These are phyloP conservation scores for Adiantum capillusveneris DNA, from an alignment of 75 land plant genomes.

Conservation along the genomic window DNA sequence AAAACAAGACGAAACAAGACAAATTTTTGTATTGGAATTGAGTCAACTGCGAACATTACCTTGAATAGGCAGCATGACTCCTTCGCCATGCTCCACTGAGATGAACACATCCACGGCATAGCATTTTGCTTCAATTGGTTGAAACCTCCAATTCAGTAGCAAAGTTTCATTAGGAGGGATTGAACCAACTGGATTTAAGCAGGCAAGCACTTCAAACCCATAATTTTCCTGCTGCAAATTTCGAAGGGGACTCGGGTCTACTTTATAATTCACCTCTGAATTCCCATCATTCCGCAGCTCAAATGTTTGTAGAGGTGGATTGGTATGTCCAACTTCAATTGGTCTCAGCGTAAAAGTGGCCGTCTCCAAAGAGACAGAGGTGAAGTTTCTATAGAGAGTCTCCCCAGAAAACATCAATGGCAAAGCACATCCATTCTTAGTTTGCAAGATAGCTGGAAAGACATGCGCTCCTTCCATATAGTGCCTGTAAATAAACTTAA, in stretches of 20 bases:
- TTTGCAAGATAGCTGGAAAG: slow-evolving; percentile 25
- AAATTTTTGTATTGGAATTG: too few species aligned
- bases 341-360: slow-evolving; percentile 19
- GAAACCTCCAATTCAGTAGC: slow-evolving; percentile 31
- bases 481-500: slow-evolving; percentile 18
- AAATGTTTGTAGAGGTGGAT: slow-evolving; percentile 35
- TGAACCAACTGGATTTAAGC: slow-evolving; percentile 27
- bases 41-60: too few species aligned
- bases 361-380: slow-evolving; percentile 8
- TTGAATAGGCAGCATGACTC: slow-evolving; percentile 10
- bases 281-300: slow-evolving; percentile 27
- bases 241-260: slow-evolving; percentile 14
- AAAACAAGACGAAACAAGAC: too few species aligned
- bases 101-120: slow-evolving; percentile 23
- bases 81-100: slow-evolving; percentile 18
- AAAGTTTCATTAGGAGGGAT: slow-evolving; percentile 25
- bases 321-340: slow-evolving; percentile 19
- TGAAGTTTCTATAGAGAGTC: slow-evolving; percentile 4
- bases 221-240: slow-evolving; percentile 17
- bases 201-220: slow-evolving; percentile 26
- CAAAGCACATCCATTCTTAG: slow-evolving; percentile 18
- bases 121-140: slow-evolving; percentile 28
- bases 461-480: slow-evolving; percentile 21
- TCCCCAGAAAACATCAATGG: slow-evolving; percentile 22
- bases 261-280: slow-evolving; percentile 14